A percentile compares a stretch with the other conserved stretches of the same genome.
phyloP scores from a whole-genome alignment of 768 basidiomycete species.

The Boletus sp. region DNA sequence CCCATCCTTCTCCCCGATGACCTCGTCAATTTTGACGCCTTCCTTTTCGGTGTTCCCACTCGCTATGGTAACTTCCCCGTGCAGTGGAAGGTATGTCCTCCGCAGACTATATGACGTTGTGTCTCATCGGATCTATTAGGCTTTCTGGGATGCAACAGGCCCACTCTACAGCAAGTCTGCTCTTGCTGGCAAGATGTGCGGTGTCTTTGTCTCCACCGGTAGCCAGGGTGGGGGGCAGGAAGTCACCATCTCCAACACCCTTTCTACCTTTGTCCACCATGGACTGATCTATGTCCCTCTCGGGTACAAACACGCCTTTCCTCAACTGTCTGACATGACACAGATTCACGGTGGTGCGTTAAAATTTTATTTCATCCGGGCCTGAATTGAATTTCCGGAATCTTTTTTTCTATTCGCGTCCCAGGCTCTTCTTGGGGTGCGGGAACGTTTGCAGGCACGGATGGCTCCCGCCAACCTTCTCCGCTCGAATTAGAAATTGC shows the following conservation, averaged over 20 bases:
- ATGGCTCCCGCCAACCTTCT: slow-evolving; percentile 60
- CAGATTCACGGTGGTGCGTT: slow-evolving; percentile 49
- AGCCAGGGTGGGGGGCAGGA: slow-evolving; percentile 51
- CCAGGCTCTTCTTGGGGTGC: slow-evolving; percentile 79
- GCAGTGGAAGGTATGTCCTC: slow-evolving; percentile 54
- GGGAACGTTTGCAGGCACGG: slow-evolving; percentile 58
- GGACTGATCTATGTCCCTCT: slow-evolving; percentile 54
- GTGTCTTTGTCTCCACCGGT: slow-evolving; percentile 46
- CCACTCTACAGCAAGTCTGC: slow-evolving; percentile 43
- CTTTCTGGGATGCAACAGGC: slow-evolving; percentile 53
- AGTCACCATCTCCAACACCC: slow-evolving; percentile 34
- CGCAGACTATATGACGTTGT: not conserved
- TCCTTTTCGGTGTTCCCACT: slow-evolving; percentile 44
- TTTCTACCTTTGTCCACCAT: slow-evolving; percentile 55
- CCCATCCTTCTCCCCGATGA: slow-evolving; percentile 30
- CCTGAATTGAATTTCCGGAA: not conserved
- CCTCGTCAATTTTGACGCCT: slow-evolving; percentile 37
- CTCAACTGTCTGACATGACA: slow-evolving; percentile 38
- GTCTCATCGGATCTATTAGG: slow-evolving; percentile 29
- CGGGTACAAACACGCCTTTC: slow-evolving; percentile 45
- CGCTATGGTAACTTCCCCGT: slow-evolving; percentile 51
- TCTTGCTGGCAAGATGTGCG: slow-evolving; percentile 46
- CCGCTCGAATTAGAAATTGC: slow-evolving; percentile 58
- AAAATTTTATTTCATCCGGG: not conserved
- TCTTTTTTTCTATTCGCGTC: not conserved